A percentile compares a stretch with the other conserved stretches of the same genome.
Evolutionary conservation across 2,329 filamentous ascomycete genomes (phyloP).

Genomic region (Myriosclerotinia curreyana): DNA sequence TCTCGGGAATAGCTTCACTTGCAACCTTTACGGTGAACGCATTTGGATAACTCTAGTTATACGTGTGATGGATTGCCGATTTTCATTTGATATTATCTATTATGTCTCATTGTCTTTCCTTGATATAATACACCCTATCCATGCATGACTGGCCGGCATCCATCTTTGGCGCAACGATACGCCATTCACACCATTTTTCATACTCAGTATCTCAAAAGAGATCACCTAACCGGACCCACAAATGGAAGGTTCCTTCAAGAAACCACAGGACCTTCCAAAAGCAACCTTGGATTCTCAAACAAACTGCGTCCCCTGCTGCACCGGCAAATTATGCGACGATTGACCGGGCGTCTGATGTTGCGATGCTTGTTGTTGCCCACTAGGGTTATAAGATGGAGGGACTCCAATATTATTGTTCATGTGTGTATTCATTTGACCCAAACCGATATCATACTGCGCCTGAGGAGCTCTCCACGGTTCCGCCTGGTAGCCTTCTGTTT

Average conservation of each 20-base stretch:
- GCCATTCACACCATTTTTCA: neutral
- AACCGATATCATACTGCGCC: constrained; percentile 15
- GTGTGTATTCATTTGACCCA: constrained; percentile 13
- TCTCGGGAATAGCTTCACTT: constrained; percentile 1
- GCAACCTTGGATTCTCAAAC: neutral
- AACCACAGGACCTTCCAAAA: neutral
- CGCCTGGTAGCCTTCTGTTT: constrained; percentile 18
- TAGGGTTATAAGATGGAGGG: neutral
- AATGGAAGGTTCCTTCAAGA: too few species aligned
- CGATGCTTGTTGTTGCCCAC: neutral
- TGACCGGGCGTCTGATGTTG: neutral
- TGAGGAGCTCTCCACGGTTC: constrained; percentile 19
- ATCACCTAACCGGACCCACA: neutral
- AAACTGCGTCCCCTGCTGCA: constrained; percentile 13
- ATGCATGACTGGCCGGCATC: neutral
- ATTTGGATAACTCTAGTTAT: neutral
- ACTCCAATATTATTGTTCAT: neutral
- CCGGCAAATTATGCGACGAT: constrained; percentile 7
- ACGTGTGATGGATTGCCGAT: neutral
- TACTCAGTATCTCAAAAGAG: neutral
- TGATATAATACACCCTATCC: neutral
- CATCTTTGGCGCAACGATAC: too few species aligned
- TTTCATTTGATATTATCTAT: too few species aligned
- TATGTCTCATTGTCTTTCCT: neutral
- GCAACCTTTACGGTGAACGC: constrained; percentile 1